Base-by-base conservation (phyloP, 108 stramenopile species). In the Pseudonitzschia pungens region DNA sequence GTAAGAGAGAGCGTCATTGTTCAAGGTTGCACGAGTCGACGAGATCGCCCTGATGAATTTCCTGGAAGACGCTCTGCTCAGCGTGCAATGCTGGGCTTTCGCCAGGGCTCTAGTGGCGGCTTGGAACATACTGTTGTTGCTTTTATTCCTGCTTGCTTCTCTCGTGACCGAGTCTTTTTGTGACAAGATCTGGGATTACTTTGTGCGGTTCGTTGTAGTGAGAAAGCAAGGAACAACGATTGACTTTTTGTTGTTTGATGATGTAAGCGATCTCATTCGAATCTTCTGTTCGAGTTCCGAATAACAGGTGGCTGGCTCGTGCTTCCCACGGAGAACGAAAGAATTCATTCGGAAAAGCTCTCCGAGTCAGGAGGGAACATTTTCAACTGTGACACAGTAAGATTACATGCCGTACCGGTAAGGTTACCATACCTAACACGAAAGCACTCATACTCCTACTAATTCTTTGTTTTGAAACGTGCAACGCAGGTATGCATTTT, bases 1-100 rank as follows among this genome's bases (percentile, higher is more conserved):
- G 58, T 87, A 94, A 40, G 60, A 62, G 14, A 40, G 33, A 31
- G 60, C n/a, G 36, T 33, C 60, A 40, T 62, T 33, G 11, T 58
- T 31, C 14, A 14, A 28, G 9, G 9, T 58, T 58, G 57, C 5
- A 58, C 15, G 26, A 26, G 24, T n/a, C 26, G 57, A 58, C 22
- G 57, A 58, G 9, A 58, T 27, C 20, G 45, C 22, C 14, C n/a
- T 31, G 24, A 58, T 6, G 27, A 22, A 22, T 22, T 27, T 48
- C 10, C 22, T 22, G 26, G 57, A 27, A 48, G 45, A 2, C 1
- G 16, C 45, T 48, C 14, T 14, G 18, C 16, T 48, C 10, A 48
- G 5, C 14, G 45, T 8, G 14, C 45, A 18, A 8, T 48, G 45
- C 45, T 48, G 45, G 45, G 45, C 45, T 18, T 48, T 48, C 18